Conservation (phyloP, 140 eudicot genomes). For the Cichorium intybus region DNA sequence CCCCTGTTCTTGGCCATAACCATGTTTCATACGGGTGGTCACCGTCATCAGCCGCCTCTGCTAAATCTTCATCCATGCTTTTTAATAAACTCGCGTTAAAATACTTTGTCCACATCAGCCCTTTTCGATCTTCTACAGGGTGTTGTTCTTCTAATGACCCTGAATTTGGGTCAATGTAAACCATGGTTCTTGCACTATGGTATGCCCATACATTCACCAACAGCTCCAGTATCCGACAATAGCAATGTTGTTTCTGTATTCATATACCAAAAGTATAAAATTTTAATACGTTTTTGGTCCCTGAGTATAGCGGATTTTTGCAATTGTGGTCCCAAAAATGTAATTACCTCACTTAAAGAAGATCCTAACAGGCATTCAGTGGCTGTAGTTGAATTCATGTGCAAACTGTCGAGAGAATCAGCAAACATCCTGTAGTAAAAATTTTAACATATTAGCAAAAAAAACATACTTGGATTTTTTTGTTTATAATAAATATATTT, state of each 20-base stretch:
- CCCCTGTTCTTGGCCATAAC: conserved; percentile 98
- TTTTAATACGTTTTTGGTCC: not conserved
- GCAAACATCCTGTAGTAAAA: conserved; percentile 70
- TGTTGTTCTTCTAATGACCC: conserved; percentile 85
- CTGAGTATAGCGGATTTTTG: not conserved
- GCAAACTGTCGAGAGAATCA: conserved; percentile 74
- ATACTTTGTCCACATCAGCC: conserved; percentile 84
- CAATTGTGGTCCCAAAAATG: not conserved
- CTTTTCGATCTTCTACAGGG: conserved; percentile 61
- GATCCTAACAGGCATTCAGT: conserved; percentile 58
- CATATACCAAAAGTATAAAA: not conserved
- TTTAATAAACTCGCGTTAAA: conserved; percentile 68
- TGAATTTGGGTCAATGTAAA: conserved; percentile 71
- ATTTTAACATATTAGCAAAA: conserved; percentile 2
- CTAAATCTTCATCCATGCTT: conserved; percentile 95
- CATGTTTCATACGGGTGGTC: conserved; percentile 67
- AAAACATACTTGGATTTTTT: not conserved
- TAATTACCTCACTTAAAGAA: conserved; percentile 60
- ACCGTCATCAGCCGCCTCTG: conserved; percentile 93
- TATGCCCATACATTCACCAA: conserved; percentile 97
- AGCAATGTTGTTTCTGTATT: conserved; percentile 53
- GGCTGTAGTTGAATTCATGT: conserved; percentile 42
- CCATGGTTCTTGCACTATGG: conserved; percentile 83
- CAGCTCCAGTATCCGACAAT: conserved; percentile 79
- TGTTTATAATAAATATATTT: not conserved